These are phyloP conservation scores for Lanmaoa rubissima DNA, from an alignment of 768 basidiomycete species.

Conservation along the genomic window DNA sequence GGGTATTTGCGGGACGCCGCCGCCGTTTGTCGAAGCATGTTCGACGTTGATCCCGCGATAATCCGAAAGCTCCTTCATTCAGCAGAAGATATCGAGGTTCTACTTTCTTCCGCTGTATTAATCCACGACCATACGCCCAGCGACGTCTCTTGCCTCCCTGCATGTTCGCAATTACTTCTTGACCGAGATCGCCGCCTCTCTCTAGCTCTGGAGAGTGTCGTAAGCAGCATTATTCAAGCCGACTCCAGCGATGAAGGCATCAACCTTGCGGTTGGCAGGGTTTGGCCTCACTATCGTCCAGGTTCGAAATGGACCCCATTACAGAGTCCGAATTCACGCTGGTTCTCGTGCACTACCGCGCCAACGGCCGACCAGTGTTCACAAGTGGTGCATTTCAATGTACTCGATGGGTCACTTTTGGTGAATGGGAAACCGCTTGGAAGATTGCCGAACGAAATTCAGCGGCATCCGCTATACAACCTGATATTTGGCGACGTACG, in stretches of 20 bases:
- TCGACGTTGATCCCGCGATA: slow-evolving; percentile 24
- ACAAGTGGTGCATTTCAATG: slow-evolving; percentile 22
- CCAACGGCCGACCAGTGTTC: slow-evolving; percentile 4
- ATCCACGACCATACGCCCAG: slow-evolving; percentile 28
- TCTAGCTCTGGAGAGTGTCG: slow-evolving; percentile 17
- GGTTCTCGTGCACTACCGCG: slow-evolving; percentile 24
- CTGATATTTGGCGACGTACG: slow-evolving; percentile 23
- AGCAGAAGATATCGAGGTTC: slow-evolving; percentile 22
- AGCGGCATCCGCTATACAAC: slow-evolving; percentile 19
- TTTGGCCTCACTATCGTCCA: slow-evolving; percentile 28
- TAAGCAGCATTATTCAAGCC: slow-evolving; percentile 4
- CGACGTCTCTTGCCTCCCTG: slow-evolving; percentile 1
- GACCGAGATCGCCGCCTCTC: slow-evolving; percentile 34
- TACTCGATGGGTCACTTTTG: slow-evolving; percentile 27
- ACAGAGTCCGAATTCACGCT: slow-evolving; percentile 16
- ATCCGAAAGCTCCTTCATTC: slow-evolving; percentile 15
- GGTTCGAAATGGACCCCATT: slow-evolving; percentile 22
- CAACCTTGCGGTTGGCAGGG: slow-evolving; percentile 13
- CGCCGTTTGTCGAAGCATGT: slow-evolving; percentile 36
- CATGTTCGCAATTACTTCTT: slow-evolving; percentile 18
- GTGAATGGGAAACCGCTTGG: slow-evolving; percentile 28
- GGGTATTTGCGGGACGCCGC: slow-evolving; percentile 36
- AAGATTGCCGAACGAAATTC: slow-evolving; percentile 20
- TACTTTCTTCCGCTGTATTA: slow-evolving; percentile 25
- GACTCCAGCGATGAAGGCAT: slow-evolving; percentile 10